phyloP scores from a whole-genome alignment of 2,329 filamentous ascomycete genomes.

The Fusarium scirpi region DNA sequence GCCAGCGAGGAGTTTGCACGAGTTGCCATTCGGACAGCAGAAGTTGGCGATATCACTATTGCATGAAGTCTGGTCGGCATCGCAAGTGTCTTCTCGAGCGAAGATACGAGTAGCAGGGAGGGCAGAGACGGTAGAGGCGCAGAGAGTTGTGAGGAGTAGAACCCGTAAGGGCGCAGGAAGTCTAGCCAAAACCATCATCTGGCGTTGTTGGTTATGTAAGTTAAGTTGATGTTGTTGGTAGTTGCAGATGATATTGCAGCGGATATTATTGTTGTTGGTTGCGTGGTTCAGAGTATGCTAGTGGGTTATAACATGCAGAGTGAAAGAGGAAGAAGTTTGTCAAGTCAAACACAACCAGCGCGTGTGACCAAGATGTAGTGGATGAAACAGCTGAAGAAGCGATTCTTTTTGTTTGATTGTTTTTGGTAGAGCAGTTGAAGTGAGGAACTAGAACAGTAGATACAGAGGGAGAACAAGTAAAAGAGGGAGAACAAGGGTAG shows the following conservation, averaged over 20 bases:
- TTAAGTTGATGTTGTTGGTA: conserved; percentile 2
- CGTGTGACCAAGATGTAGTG: conserved; percentile 19
- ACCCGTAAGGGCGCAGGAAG: conserved; percentile 49
- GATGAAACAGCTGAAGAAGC: conserved; percentile 29
- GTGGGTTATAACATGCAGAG: conserved; percentile 18
- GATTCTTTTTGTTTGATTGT: conserved; percentile 30
- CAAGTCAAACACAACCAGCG: conserved; percentile 39
- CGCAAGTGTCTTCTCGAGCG: conserved; percentile 62
- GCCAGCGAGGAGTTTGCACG: conserved; percentile 72
- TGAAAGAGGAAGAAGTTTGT: conserved; percentile 3
- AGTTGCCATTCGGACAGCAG: conserved; percentile 69
- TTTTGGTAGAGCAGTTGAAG: conserved; percentile 10
- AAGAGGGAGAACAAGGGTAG: neutral
- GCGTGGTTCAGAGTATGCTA: conserved; percentile 2
- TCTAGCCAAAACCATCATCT: conserved; percentile 33
- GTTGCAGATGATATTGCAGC: conserved; percentile 3
- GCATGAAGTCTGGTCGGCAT: conserved; percentile 65
- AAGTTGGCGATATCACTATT: conserved; percentile 71
- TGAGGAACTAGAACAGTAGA: conserved; percentile 22
- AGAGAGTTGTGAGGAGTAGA: conserved; percentile 54
- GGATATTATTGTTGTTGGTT: conserved; percentile 9
- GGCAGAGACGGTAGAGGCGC: conserved; percentile 55
- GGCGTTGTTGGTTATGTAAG: conserved; percentile 6
- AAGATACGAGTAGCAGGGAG: conserved; percentile 56
- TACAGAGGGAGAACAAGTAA: neutral